Conservation (phyloP, 495 filamentous ascomycete species). For the Lophiostoma macrostomum region DNA sequence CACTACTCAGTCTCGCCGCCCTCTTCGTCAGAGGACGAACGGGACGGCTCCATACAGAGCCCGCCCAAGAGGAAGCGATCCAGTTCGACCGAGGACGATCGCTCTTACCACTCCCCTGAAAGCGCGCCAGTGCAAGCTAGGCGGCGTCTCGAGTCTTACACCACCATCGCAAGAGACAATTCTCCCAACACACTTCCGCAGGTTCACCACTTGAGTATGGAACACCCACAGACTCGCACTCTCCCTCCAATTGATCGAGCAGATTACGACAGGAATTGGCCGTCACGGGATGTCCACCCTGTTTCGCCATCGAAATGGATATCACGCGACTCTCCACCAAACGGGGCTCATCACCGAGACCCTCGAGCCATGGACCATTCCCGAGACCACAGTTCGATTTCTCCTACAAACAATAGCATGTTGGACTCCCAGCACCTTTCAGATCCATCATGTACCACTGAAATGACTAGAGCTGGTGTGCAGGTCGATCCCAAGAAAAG, state of each 20-base stretch:
- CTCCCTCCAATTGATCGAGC: constrained; percentile 16
- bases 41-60: constrained; percentile 6
- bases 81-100: constrained; percentile 19
- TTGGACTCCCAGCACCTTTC: constrained; percentile 6
- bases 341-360: constrained; percentile 21
- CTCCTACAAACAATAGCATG: not conserved
- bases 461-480: constrained; percentile 30
- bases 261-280: constrained; percentile 22
- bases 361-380: constrained; percentile 12
- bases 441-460: constrained; percentile 21
- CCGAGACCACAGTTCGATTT: not conserved
- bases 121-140: not conserved
- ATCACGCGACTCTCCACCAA: too few relatives aligned
- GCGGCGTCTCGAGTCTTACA: constrained; percentile 21
- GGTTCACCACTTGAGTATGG: constrained; percentile 4
- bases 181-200: constrained; percentile 12
- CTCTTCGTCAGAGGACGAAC: not conserved
- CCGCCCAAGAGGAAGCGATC: constrained; percentile 30
- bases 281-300: constrained; percentile 2
- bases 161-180: constrained; percentile 1
- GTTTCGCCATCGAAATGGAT: not conserved
- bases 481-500: constrained; percentile 37
- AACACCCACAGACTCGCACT: constrained; percentile 10
- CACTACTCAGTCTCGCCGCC: constrained; percentile 19
- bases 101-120: constrained; percentile 11